Evolutionary conservation across 148 eudicot genomes (phyloP).

Genomic region (Salicornia ramosissima): DNA sequence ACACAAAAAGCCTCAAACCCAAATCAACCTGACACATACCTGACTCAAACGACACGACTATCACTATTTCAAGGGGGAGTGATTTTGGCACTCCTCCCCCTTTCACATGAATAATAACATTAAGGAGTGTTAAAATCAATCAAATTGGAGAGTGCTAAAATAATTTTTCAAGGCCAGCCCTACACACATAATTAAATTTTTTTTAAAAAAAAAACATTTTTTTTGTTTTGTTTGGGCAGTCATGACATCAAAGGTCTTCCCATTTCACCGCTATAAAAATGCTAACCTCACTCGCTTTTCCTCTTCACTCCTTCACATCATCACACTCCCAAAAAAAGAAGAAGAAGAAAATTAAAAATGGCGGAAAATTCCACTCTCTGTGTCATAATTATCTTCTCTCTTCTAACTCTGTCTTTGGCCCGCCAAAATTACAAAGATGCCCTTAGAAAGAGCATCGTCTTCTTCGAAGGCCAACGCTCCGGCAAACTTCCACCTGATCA

Average conservation of each 20-base stretch:
- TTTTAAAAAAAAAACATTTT: not conserved
- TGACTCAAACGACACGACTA: too few species aligned
- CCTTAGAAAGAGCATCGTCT: conserved; percentile 71
- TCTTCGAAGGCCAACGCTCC: conserved; percentile 96
- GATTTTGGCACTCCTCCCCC: too few species aligned
- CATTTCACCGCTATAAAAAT: not conserved
- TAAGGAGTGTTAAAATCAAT: too few species aligned
- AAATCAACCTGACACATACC: too few species aligned
- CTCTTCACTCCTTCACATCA: not conserved
- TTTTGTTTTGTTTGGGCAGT: not conserved
- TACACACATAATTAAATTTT: too few species aligned
- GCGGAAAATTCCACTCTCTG: not conserved
- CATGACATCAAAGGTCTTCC: not conserved
- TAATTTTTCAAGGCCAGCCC: too few species aligned
- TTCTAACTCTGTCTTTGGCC: conserved; percentile 3
- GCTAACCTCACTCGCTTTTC: not conserved
- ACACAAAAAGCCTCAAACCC: too few species aligned
- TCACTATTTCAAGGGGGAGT: too few species aligned
- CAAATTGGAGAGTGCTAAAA: too few species aligned
- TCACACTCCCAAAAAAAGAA: not conserved
- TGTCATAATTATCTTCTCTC: not conserved
- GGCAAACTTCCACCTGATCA: conserved; percentile 85
- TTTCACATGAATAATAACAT: too few species aligned
- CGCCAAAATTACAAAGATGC: conserved; percentile 70
- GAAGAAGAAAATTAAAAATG: too few species aligned